A percentile compares a stretch with the other conserved stretches of the same genome.
Conservation (phyloP, 2,329 filamentous ascomycete genomes). For the Incumbomyces lentus region DNA sequence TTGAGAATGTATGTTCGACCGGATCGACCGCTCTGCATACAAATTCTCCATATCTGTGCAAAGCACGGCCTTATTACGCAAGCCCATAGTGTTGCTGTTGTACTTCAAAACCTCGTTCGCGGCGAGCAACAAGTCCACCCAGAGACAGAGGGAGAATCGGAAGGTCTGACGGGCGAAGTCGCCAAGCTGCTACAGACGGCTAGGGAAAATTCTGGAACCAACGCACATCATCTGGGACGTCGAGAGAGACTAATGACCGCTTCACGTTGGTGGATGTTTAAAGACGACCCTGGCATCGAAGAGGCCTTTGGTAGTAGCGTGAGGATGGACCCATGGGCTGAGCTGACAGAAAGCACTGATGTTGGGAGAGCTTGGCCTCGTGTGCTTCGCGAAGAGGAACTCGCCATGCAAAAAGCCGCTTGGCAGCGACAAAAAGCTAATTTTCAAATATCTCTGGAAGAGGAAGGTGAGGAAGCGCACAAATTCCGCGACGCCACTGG, state of each 20-base stretch:
- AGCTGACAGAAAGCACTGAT: not conserved
- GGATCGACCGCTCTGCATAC: not conserved
- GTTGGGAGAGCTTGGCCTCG: slow-evolving; percentile 3
- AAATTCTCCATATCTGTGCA: not conserved
- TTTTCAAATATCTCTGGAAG: too few relatives aligned
- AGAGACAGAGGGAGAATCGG: not conserved
- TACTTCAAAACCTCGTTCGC: not conserved
- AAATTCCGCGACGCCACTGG: too few relatives aligned
- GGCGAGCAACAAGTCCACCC: not conserved
- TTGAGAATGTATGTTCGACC: not conserved
- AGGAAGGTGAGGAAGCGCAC: too few relatives aligned
- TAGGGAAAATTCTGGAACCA: not conserved
- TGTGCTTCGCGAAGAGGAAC: not conserved
- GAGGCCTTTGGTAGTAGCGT: not conserved
- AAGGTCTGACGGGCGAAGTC: not conserved
- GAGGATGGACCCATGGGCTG: slow-evolving; percentile 2
- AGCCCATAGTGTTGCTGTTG: not conserved
- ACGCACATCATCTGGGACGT: not conserved
- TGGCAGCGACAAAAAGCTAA: too few relatives aligned
- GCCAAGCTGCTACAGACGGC: not conserved
- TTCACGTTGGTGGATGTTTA: slow-evolving; percentile 2
- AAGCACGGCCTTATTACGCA: not conserved
- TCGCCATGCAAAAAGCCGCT: not conserved
- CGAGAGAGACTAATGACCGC: not conserved
- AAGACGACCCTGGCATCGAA: not conserved